A percentile compares a stretch with the other conserved stretches of the same genome.
These are phyloP conservation scores for Botrytis porri DNA, from an alignment of 2,329 filamentous ascomycete species.

Conservation along the genomic window DNA sequence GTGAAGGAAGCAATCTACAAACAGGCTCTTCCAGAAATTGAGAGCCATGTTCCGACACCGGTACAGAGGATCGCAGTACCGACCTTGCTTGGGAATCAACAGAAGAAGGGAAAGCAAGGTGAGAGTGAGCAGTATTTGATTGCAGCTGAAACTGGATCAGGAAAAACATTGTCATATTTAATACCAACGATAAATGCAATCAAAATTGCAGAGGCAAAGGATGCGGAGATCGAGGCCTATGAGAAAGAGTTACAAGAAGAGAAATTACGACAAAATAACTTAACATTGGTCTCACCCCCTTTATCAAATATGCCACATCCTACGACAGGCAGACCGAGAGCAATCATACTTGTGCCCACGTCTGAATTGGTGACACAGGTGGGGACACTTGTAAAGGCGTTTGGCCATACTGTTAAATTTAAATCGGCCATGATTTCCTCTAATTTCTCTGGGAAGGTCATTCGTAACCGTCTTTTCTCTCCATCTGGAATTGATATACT, in stretches of 20 bases:
- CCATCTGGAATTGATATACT: constrained; percentile 80
- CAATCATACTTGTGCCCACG: constrained; percentile 85
- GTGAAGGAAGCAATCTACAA: constrained; percentile 68
- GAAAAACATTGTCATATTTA: constrained; percentile 92
- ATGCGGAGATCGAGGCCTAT: constrained; percentile 57
- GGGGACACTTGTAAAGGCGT: constrained; percentile 71
- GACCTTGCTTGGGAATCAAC: constrained; percentile 59
- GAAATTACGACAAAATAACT: constrained; percentile 54
- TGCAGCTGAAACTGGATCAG: constrained; percentile 93
- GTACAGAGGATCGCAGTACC: constrained; percentile 89
- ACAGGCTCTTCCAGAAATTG: constrained; percentile 72
- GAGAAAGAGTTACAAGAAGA: constrained; percentile 57
- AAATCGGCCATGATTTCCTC: constrained; percentile 81
- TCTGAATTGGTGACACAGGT: constrained; percentile 91
- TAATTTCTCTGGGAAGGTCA: constrained; percentile 70
- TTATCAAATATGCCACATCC: constrained; percentile 64
- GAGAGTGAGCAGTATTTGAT: constrained; percentile 64
- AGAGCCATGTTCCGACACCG: constrained; percentile 77
- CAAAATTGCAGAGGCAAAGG: constrained; percentile 68
- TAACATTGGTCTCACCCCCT: constrained; percentile 57
- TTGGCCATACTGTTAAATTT: constrained; percentile 85
- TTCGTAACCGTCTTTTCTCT: constrained; percentile 80
- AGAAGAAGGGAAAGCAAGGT: constrained; percentile 38
- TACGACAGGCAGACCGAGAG: constrained; percentile 74
- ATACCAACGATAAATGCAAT: constrained; percentile 80